A percentile compares a stretch with the other conserved stretches of the same genome.
Evolutionary conservation across 192 early-diverging fungal species (phyloP).

Genomic region (Gigaspora rosea): DNA sequence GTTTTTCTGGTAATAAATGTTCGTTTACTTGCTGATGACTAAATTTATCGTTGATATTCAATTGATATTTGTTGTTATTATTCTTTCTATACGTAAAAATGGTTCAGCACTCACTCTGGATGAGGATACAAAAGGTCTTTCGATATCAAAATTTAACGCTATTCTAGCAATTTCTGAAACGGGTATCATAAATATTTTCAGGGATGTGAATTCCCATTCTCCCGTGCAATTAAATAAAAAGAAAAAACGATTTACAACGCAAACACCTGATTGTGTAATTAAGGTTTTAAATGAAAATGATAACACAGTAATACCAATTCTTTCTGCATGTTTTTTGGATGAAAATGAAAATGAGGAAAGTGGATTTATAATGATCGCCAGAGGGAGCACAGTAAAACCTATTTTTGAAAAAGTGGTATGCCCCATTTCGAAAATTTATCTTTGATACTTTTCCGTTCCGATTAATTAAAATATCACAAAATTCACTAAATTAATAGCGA

Average conservation of each 20-base stretch:
- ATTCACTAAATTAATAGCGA: not conserved
- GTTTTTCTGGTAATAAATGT: constrained; percentile 40
- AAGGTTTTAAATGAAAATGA: constrained; percentile 48
- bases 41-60: not conserved
- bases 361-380: constrained; percentile 47
- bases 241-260: constrained; percentile 49
- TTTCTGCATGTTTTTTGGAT: constrained; percentile 48
- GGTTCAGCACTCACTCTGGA: constrained; percentile 49
- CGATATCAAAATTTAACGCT: constrained; percentile 46
- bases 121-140: constrained; percentile 48
- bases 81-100: not conserved
- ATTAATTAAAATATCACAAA: no score
- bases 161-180: constrained; percentile 57
- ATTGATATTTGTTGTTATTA: constrained; percentile 1
- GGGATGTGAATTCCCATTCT: constrained; percentile 45
- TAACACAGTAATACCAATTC: constrained; percentile 44
- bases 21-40: not conserved
- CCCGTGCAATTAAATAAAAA: constrained; percentile 41
- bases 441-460: no score
- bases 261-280: constrained; percentile 45
- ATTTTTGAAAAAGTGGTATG: constrained; percentile 55
- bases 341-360: constrained; percentile 22
- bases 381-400: constrained; percentile 55
- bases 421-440: constrained; percentile 1
- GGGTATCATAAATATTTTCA: constrained; percentile 53